Conservation (phyloP, 2,329 filamentous ascomycete species). For the Fusarium scirpi region DNA sequence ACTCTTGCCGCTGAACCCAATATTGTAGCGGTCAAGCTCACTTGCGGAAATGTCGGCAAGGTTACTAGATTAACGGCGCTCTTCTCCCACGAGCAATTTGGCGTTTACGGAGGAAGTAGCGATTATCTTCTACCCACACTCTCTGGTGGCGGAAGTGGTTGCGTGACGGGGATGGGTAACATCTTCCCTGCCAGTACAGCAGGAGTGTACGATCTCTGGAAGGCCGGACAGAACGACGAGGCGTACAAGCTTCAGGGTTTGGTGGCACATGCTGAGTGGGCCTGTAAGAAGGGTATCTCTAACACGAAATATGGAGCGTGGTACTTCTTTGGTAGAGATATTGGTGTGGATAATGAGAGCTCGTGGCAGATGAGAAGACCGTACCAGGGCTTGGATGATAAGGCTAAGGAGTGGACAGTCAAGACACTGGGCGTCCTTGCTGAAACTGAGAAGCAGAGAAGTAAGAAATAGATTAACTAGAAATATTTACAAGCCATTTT, state of each 20-base stretch:
- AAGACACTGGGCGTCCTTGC: conserved; percentile 55
- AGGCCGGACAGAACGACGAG: conserved; percentile 53
- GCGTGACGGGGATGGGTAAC: conserved; percentile 60
- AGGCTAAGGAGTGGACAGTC: conserved; percentile 57
- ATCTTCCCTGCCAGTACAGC: conserved; percentile 59
- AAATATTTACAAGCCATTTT: neutral
- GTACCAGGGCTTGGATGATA: conserved; percentile 54
- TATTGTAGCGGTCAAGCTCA: conserved; percentile 76
- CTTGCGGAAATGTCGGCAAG: conserved; percentile 77
- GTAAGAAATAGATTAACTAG: neutral
- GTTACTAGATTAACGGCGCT: conserved; percentile 67
- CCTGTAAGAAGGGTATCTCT: conserved; percentile 62
- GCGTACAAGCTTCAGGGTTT: conserved; percentile 56
- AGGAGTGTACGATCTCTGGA: conserved; percentile 57
- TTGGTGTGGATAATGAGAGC: conserved; percentile 53
- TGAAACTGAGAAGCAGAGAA: conserved; percentile 47
- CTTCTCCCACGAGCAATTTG: conserved; percentile 55
- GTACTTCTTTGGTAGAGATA: conserved; percentile 54
- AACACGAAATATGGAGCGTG: conserved; percentile 61
- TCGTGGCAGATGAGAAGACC: conserved; percentile 58
- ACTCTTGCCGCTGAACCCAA: conserved; percentile 71
- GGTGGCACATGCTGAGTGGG: conserved; percentile 62
- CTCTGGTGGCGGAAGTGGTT: conserved; percentile 55
- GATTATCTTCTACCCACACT: conserved; percentile 59
- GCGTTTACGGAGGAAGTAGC: conserved; percentile 58